phyloP scores from a whole-genome alignment of 331 rosid species.

The Quercus phellos region DNA sequence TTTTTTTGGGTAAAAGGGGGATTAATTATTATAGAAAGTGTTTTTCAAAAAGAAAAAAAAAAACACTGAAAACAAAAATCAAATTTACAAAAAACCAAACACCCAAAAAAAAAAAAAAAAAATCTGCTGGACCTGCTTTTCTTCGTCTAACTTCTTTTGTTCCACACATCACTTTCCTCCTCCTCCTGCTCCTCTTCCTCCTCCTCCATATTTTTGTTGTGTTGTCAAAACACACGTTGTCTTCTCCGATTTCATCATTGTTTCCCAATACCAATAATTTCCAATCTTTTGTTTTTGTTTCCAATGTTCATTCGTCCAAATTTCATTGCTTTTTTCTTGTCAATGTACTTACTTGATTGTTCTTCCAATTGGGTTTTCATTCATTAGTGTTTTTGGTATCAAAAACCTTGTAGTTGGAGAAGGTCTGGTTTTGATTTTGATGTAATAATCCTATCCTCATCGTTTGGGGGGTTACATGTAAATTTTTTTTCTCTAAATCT shows the following conservation, averaged over 20 bases:
- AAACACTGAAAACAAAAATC: not conserved
- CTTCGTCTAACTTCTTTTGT: not conserved
- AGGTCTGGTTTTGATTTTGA: constrained; percentile 14
- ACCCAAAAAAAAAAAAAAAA: not conserved
- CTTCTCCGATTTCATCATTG: constrained; percentile 22
- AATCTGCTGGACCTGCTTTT: constrained; percentile 27
- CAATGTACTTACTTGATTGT: constrained; percentile 22
- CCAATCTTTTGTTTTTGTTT: not conserved
- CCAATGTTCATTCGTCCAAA: not conserved
- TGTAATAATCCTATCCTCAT: constrained; percentile 28
- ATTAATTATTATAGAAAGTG: too few species aligned
- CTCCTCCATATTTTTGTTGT: constrained; percentile 22
- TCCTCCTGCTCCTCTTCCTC: constrained; percentile 9
- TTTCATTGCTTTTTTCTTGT: constrained; percentile 33
- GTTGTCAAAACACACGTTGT: constrained; percentile 28
- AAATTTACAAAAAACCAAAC: not conserved
- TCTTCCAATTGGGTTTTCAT: constrained; percentile 38
- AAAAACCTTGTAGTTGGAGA: constrained; percentile 28
- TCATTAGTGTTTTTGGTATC: not conserved
- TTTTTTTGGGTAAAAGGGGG: too few species aligned
- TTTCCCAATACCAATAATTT: not conserved
- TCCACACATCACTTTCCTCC: not conserved
- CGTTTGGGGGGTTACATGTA: constrained; percentile 29
- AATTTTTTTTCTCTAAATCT: not conserved
- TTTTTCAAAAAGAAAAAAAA: not conserved